phyloP scores from a whole-genome alignment of 768 basidiomycete species.

The Suillus ampliporus region DNA sequence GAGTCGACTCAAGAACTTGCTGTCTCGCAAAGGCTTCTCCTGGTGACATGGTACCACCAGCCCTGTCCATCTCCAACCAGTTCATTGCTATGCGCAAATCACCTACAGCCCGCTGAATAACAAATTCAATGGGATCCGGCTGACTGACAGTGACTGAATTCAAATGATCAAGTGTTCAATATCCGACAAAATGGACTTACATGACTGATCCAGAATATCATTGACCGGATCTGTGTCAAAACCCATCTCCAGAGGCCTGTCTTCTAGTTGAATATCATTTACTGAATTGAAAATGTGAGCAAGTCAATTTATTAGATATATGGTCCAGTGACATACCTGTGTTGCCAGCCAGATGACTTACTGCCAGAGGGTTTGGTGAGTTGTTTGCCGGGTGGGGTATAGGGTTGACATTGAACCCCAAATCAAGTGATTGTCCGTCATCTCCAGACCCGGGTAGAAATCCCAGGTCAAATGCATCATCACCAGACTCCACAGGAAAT shows the following conservation, averaged over 20 bases:
- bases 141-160: neutral
- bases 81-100: neutral
- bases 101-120: neutral
- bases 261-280: too few species aligned
- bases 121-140: neutral
- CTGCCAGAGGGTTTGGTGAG: too few species aligned
- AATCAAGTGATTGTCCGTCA: too few species aligned
- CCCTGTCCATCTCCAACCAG: neutral
- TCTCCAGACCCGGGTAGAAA: neutral
- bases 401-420: too few species aligned
- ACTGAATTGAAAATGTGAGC: too few species aligned
- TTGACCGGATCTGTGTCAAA: neutral
- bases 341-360: too few species aligned
- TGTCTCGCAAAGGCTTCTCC: neutral
- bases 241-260: too few species aligned
- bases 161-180: too few species aligned
- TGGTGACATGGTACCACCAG: neutral
- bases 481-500: neutral
- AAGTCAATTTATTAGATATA: too few species aligned
- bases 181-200: neutral
- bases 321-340: too few species aligned
- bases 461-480: neutral
- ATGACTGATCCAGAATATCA: neutral
- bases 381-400: too few species aligned
- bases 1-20: neutral